phyloP scores from a whole-genome alignment of 73 alveolate genomes.

The Stentor coeruleus region DNA sequence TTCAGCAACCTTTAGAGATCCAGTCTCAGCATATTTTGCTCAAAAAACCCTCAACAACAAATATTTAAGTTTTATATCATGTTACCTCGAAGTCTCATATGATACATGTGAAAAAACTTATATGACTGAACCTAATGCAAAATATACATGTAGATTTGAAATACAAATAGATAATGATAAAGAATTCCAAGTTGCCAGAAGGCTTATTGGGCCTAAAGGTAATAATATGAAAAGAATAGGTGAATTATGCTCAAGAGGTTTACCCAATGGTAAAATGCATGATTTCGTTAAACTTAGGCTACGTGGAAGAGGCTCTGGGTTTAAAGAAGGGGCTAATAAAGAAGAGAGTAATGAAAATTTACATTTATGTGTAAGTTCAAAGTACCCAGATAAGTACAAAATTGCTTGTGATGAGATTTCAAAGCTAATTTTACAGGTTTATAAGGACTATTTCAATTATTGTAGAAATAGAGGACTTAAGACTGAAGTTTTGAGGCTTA shows the following conservation, averaged over 20 bases:
- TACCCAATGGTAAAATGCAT: constrained; percentile 47
- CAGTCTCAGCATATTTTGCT: constrained; percentile 52
- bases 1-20: constrained; percentile 31
- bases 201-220: constrained; percentile 93
- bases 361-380: constrained; percentile 92
- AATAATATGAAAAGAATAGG: constrained; percentile 93
- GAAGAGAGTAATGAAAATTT: constrained; percentile 92
- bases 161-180: constrained; percentile 93
- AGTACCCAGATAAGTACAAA: constrained; percentile 58
- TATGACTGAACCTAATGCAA: constrained; percentile 31
- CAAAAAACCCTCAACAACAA: constrained; percentile 38
- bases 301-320: constrained; percentile 98
- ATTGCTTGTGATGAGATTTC: constrained; percentile 29
- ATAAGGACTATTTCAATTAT: constrained; percentile 79
- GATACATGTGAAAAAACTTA: not conserved
- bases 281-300: constrained; percentile 87
- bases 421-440: constrained; percentile 44
- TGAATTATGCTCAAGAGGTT: constrained; percentile 77
- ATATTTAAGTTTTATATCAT: constrained; percentile 26
- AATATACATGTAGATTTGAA: constrained; percentile 94
- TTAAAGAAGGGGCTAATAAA: constrained; percentile 96
- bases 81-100: constrained; percentile 34
- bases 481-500: too few species aligned
- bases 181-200: constrained; percentile 96
- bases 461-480: constrained; percentile 69